Percentiles rank a stretch among this genome's conserved stretches.
Conservation (phyloP, 2,329 filamentous ascomycete genomes). For the Pseudofabraea citricarpa region DNA sequence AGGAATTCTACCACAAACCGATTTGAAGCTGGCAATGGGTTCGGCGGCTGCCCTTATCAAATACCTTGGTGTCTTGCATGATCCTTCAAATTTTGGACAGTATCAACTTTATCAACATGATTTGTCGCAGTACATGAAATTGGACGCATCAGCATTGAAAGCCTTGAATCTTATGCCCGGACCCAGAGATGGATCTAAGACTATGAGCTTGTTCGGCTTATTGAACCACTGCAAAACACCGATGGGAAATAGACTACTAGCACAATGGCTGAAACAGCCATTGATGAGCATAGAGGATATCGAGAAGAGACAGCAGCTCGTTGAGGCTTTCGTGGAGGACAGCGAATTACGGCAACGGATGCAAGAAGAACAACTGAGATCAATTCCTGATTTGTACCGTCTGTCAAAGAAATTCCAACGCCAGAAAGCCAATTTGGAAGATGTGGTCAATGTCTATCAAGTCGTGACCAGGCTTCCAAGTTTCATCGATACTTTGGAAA, state of each 20-base stretch:
- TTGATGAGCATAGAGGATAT: conserved; percentile 89
- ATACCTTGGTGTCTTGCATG: conserved; percentile 85
- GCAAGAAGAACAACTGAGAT: conserved; percentile 91
- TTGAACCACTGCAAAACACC: conserved; percentile 98
- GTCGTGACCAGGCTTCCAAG: conserved; percentile 87
- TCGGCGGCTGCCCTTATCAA: conserved; percentile 91
- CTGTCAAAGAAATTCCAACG: conserved; percentile 93
- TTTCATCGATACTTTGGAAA: conserved; percentile 83
- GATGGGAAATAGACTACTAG: conserved; percentile 79
- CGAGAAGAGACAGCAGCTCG: conserved; percentile 84
- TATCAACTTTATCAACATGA: conserved; percentile 98
- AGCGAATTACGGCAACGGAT: conserved; percentile 92
- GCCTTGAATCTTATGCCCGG: conserved; percentile 97
- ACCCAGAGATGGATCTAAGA: conserved; percentile 89
- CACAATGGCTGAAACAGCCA: conserved; percentile 97
- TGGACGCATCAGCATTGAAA: conserved; percentile 89
- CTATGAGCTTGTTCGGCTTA: conserved; percentile 91
- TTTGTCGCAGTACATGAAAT: conserved; percentile 94
- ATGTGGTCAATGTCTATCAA: conserved; percentile 93
- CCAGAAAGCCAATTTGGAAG: conserved; percentile 84
- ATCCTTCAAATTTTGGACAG: conserved; percentile 92
- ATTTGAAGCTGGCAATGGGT: conserved; percentile 93
- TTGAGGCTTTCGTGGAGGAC: conserved; percentile 90
- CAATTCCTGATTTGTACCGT: conserved; percentile 90
- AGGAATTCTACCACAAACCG: conserved; percentile 77